These are phyloP conservation scores for Macrocybe gigantea DNA, from an alignment of 768 basidiomycete genomes.

Conservation along the genomic window DNA sequence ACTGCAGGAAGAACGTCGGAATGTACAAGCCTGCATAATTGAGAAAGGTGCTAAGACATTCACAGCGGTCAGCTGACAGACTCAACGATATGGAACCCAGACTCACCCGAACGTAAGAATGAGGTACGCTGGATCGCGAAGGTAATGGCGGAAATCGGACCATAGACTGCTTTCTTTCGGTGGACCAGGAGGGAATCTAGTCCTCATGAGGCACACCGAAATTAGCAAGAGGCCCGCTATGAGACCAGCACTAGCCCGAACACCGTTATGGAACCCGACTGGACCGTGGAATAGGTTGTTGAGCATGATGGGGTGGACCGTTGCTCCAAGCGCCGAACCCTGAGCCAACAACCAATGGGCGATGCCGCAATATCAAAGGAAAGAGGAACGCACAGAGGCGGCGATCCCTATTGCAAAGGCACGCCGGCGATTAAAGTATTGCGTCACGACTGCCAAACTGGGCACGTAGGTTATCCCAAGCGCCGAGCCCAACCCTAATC, in stretches of 20 bases:
- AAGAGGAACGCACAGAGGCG: conserved; percentile 32
- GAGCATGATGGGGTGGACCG: conserved; percentile 35
- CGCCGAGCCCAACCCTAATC: conserved; percentile 41
- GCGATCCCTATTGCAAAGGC: conserved; percentile 46
- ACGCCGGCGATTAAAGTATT: conserved; percentile 41
- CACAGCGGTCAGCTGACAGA: neutral
- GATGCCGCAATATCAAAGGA: no score
- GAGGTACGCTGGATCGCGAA: neutral
- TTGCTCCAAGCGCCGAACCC: neutral
- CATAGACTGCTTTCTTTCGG: conserved; percentile 3
- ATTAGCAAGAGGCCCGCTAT: conserved; percentile 19
- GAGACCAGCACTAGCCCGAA: conserved; percentile 28
- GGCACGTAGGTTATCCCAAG: conserved; percentile 42
- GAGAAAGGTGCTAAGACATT: conserved; percentile 9
- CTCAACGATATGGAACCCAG: neutral
- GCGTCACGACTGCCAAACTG: conserved; percentile 38
- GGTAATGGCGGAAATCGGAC: neutral
- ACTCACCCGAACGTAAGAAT: neutral
- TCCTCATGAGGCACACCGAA: conserved; percentile 24
- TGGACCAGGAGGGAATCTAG: conserved; percentile 19
- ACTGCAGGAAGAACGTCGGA: conserved; percentile 35
- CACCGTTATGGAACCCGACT: conserved; percentile 27
- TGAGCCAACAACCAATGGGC: neutral
- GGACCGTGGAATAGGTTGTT: conserved; percentile 26
- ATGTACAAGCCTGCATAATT: conserved; percentile 22